A percentile compares a stretch with the other conserved stretches of the same genome.
Evolutionary conservation across 2,329 filamentous ascomycete genomes (phyloP).

Genomic region (Salinomyces thailandicus): DNA sequence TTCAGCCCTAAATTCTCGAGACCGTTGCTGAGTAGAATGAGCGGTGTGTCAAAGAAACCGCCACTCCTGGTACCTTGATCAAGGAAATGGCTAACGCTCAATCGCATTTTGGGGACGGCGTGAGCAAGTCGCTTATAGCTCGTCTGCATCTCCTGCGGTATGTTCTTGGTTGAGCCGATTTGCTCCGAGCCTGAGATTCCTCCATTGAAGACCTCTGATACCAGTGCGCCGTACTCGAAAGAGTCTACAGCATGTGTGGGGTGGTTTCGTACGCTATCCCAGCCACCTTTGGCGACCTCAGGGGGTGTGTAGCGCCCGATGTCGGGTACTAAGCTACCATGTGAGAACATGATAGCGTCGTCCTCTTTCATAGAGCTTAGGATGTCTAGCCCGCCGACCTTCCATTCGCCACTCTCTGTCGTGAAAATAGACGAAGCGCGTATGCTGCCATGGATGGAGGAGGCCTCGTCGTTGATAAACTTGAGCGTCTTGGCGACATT

Average conservation of each 20-base stretch:
- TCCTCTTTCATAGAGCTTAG: conserved; percentile 94
- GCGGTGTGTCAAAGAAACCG: conserved; percentile 82
- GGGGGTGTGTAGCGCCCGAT: conserved; percentile 75
- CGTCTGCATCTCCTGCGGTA: conserved; percentile 79
- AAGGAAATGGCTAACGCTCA: conserved; percentile 75
- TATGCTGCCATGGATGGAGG: conserved; percentile 81
- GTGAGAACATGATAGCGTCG: conserved; percentile 84
- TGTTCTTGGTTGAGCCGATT: conserved; percentile 70
- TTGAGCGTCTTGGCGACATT: conserved; percentile 83
- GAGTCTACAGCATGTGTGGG: conserved; percentile 76
- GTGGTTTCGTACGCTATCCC: conserved; percentile 78
- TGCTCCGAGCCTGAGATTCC: conserved; percentile 67
- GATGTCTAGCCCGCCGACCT: conserved; percentile 84
- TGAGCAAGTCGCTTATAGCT: conserved; percentile 86
- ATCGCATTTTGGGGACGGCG: conserved; percentile 75
- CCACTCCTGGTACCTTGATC: conserved; percentile 76
- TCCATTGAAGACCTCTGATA: conserved; percentile 89
- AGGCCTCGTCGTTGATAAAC: conserved; percentile 89
- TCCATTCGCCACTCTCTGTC: conserved; percentile 96
- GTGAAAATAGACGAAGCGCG: conserved; percentile 82
- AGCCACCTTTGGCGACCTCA: conserved; percentile 76
- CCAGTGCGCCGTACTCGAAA: conserved; percentile 71
- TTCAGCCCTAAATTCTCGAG: conserved; percentile 91
- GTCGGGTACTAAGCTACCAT: conserved; percentile 79
- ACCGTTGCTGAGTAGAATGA: conserved; percentile 86